Conservation (phyloP, 2,329 filamentous ascomycete species). For the Coleophoma crateriformis region DNA sequence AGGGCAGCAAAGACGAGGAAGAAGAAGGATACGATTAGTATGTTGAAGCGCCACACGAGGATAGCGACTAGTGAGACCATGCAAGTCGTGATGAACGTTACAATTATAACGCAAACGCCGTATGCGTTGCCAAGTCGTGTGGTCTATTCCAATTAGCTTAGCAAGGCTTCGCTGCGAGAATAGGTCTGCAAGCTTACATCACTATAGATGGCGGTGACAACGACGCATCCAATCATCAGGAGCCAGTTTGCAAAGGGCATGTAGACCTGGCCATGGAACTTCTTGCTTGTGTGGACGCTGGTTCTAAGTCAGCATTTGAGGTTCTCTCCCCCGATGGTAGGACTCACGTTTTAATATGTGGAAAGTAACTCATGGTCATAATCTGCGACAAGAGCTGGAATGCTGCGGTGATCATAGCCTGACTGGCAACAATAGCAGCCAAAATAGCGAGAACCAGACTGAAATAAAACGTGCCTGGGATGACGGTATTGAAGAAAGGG, state of each 20-base stretch:
- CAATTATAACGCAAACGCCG: slow-evolving; percentile 74
- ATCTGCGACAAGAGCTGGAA: slow-evolving; percentile 66
- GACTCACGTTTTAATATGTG: slow-evolving; percentile 57
- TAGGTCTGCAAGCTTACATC: slow-evolving; percentile 39
- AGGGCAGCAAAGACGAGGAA: slow-evolving; percentile 61
- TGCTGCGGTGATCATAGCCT: slow-evolving; percentile 72
- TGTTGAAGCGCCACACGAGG: slow-evolving; percentile 63
- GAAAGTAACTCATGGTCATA: slow-evolving; percentile 68
- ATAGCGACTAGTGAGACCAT: slow-evolving; percentile 69
- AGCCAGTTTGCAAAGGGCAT: slow-evolving; percentile 74
- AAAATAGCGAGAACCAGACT: slow-evolving; percentile 63
- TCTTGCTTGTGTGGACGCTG: slow-evolving; percentile 59
- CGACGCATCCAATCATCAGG: slow-evolving; percentile 68
- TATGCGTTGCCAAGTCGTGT: slow-evolving; percentile 69
- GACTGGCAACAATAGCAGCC: slow-evolving; percentile 69
- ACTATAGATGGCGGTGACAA: slow-evolving; percentile 69
- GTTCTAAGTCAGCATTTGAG: too few relatives aligned
- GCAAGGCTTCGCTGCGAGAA: background rate
- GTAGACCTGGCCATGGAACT: slow-evolving; percentile 71
- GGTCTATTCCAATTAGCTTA: slow-evolving; percentile 35
- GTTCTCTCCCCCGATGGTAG: too few relatives aligned
- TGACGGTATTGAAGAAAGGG: slow-evolving; percentile 68
- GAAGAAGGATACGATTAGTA: slow-evolving; percentile 52
- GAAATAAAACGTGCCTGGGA: slow-evolving; percentile 63
- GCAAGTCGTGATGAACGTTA: slow-evolving; percentile 72